Conservation (phyloP, 768 basidiomycete species). For the Tubosaeta sp. region DNA sequence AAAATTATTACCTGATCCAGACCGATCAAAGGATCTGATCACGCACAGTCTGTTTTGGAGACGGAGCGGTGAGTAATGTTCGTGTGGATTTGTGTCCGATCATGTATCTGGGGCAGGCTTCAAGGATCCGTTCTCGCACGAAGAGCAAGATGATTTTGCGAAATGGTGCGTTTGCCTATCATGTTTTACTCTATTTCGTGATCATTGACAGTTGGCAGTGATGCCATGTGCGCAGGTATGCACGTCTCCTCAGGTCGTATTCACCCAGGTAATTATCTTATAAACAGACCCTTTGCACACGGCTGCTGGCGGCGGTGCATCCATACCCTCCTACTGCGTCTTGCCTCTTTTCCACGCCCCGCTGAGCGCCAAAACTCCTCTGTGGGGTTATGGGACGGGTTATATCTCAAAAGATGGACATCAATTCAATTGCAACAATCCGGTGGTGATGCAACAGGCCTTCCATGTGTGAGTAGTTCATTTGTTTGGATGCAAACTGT, state of each 20-base stretch:
- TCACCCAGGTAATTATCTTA: background rate
- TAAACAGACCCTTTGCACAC: constrained; percentile 50
- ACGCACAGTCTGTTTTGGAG: constrained; percentile 55
- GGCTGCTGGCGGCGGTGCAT: constrained; percentile 32
- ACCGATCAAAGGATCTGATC: constrained; percentile 48
- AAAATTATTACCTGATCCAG: constrained; percentile 43
- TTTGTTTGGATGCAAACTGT: background rate
- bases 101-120: constrained; percentile 37
- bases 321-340: constrained; percentile 50
- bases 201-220: constrained; percentile 27
- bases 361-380: constrained; percentile 23
- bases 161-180: constrained; percentile 41
- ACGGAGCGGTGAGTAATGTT: constrained; percentile 40
- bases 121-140: constrained; percentile 60
- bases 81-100: background rate
- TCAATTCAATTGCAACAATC: constrained; percentile 50
- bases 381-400: constrained; percentile 32
- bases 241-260: background rate
- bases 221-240: constrained; percentile 49
- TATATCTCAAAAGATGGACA: constrained; percentile 58
- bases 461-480: constrained; percentile 55
- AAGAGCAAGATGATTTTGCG: constrained; percentile 49
- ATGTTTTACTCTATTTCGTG: background rate
- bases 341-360: constrained; percentile 51
- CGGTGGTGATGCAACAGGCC: too few relatives aligned